Evolutionary conservation across 805 yeast species (phyloP), one percentile per base, ranked within the genome.

Genomic region (Ogataea thermomethanolica): DNA sequence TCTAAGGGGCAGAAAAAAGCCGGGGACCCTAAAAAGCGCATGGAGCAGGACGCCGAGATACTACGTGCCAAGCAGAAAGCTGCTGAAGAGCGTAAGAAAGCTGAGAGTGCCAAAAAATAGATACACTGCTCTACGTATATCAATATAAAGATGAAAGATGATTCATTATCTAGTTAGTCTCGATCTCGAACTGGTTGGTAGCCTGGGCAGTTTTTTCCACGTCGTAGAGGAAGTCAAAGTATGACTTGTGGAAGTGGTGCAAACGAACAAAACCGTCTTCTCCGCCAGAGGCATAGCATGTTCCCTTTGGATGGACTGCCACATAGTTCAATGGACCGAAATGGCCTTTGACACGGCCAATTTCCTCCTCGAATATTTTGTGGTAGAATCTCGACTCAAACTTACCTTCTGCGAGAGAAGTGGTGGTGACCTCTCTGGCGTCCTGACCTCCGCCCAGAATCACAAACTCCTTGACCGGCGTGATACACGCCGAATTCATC

Each of bases 371-470:
- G 65, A 90, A 93, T 36, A 93, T 78, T 70, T 91, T 93, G 69
- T 93, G 98, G 69, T 81, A 88, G 64, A 93, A 86, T 69, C 96
- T 79, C 26, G 97, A 93, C 71, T 93, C 98, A 65, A 93, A 93
- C 61, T 87, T 87, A 71, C 99, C 99, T 66, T 91, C 95, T 35
- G 83, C 74, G 41, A 89, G 80, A 30, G 93, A 78, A 21, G 98
- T 89, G n/a, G 98, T 93, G 30, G 99, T 93, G 60, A 93, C 99
- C 64, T 90, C 95, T 66, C 89, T 81, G 29, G 99, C 98, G 57
- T 89, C 98, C 73, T 93, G 98, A 80, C 99, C 99, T 70, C 99
- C 99, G 39, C 98, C 99, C 47, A 93, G 73, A 35, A 93, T 82
- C 47, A 93, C 84, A 61, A 82, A 91, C 60, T 93, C 91, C 69